Base-by-base conservation (phyloP, 371 early-diverging fungal species). In the Apophysomyces variabilis region DNA sequence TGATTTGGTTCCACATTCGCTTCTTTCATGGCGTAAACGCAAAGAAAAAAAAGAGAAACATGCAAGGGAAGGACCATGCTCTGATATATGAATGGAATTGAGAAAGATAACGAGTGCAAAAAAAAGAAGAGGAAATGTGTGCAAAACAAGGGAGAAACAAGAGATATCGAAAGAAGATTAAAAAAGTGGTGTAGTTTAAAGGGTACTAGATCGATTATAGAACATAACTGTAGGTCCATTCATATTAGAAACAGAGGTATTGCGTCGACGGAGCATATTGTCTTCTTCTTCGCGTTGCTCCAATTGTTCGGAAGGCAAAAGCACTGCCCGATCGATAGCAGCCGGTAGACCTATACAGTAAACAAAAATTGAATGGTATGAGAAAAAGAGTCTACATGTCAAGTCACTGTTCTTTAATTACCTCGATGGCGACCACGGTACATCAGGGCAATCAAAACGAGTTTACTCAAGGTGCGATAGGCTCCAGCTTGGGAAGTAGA, bases 311-410 rank as follows among this genome's bases (percentile, higher is more conserved):
- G 79, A 79, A 9, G 82, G 82, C 35, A 82, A 61, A 26, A 82
- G 57, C 11, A 82, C 76, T 37, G 82, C 79, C 44, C 82, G 70
- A 73, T 82, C 82, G 58, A 82, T 82, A 26, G 79, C 72, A 3
- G 75, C 75, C 11, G 82, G 82, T 12, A 82, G 60, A 44, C 78
- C 80, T 80, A 60, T 26, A 26, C 32, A 26, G 32, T 1, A 26
- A 26, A 26, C 32, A 26, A 26, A 26, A 3, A 26, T 26, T 26
- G 3, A 26, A 26, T 26, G 32, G 32, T 26, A 3, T 26, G 3
- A 26, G 32, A 26, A 26, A 26, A 26, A 26, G 32, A 26, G 32
- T 26, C 3, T 26, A 3, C 32, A 26, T 26, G 3, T 26, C 32
- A 26, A 26, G 3, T 3, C 3, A 26, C 3, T 26, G 32, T 26